Evolutionary conservation across 2,329 filamentous ascomycete genomes (phyloP).

Genomic region (Colletotrichum graminicola): DNA sequence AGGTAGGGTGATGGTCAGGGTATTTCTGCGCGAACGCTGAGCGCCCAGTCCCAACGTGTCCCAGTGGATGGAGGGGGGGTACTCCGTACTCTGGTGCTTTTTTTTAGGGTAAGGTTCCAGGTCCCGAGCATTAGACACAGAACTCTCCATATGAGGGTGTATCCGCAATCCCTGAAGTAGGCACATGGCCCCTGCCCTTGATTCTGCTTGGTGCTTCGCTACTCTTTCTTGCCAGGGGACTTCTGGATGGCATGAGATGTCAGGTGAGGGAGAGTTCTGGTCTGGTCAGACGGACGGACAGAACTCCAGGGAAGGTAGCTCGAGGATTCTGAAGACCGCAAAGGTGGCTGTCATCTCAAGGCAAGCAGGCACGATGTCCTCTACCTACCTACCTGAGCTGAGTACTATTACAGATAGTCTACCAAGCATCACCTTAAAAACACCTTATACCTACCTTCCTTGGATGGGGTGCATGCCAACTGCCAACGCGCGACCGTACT

Average conservation of each 20-base stretch:
- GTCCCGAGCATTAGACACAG: conserved; percentile 9
- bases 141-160: conserved; percentile 14
- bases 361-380: conserved; percentile 3
- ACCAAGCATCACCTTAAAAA: not conserved
- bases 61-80: not conserved
- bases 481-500: not conserved
- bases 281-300: conserved; percentile 6
- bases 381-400: no score
- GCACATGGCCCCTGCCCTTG: conserved; percentile 37
- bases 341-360: conserved; percentile 17
- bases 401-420: no score
- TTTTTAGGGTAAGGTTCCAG: conserved; percentile 16
- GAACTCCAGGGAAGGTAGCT: conserved; percentile 9
- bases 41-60: conserved; percentile 17
- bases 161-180: conserved; percentile 37
- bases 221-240: not conserved
- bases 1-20: conserved; percentile 37
- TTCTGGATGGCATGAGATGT: conserved; percentile 13
- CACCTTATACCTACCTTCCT: not conserved
- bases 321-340: not conserved
- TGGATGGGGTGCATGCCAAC: not conserved
- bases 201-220: conserved; percentile 20
- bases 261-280: conserved; percentile 13
- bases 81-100: not conserved
- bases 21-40: conserved; percentile 23